Base-by-base conservation (phyloP, 148 eudicot genomes). In the Simmondsia chinensis region DNA sequence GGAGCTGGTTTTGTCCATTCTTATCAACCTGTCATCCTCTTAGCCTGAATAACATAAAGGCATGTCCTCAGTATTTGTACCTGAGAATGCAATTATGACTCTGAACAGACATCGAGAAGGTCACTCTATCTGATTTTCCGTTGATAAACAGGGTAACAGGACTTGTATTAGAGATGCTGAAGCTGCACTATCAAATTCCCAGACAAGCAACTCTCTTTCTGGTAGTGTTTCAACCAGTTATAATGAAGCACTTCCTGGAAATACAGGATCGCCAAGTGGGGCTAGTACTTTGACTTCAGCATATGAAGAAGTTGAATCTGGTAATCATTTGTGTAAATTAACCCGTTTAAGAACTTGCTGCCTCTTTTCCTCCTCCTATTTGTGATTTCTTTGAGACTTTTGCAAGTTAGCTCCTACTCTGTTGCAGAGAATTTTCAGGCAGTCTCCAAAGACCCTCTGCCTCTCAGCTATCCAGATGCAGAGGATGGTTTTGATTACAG, bases 261-360 rank as follows among this genome's bases (percentile, higher is more conserved):
- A 61, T 57, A 39, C 55, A 17, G 73, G 73, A 29, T 68, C 73
- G 11, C 68, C 73, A 7, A 68, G 68, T 61, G 66, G 55, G n/a
- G 64, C 44, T 21, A 61, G 73, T 39, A 16, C 64, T 57, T 16
- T 61, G 57, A 68, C 68, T 37, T 63, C 73, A 33, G 26, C 73
- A 2, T 61, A 49, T 21, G 73, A 71, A 32, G 76, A 71, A 3
- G 16, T 52, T 43, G 76, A 71, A 45, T 48, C 71, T 35, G 76
- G 76, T 71, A 52, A 25, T 24, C n/a, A n/a, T 50, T 13, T 2
- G 17, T 38, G 19, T 2, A 31, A 26, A 34, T 18, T 24, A 10
- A 30, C 27, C n/a, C 19, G 30, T 45, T 10, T 19, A 30, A 11
- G 12, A 30, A 2, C 33, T 2, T 31, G 20, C 27, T 30, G 35